Evolutionary conservation across 116 monocot species (phyloP).

Genomic region (Cymodocea nodosa): DNA sequence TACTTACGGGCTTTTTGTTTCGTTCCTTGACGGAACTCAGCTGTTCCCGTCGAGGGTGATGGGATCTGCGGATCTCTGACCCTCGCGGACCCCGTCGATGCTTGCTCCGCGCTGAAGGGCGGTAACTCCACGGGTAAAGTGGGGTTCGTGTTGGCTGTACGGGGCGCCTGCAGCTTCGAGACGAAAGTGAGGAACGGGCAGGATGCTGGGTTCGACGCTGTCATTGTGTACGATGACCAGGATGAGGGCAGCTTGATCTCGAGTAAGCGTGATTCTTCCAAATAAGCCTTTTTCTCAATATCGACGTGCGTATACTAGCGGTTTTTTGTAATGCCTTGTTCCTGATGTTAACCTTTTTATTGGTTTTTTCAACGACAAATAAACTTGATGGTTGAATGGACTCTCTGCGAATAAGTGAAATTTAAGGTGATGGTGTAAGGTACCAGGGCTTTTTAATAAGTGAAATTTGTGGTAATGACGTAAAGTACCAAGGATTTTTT

Average conservation of each 20-base stretch:
- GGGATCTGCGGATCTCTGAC: slow-evolving; percentile 56
- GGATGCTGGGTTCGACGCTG: slow-evolving; percentile 35
- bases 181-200: slow-evolving; percentile 57
- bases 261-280: slow-evolving; percentile 20
- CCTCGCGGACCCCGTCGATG: slow-evolving; percentile 35
- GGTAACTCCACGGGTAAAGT: slow-evolving; percentile 1
- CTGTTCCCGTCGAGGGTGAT: slow-evolving; percentile 23
- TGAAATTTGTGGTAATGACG: no score
- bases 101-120: slow-evolving; percentile 21
- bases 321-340: no score
- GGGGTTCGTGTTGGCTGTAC: slow-evolving; percentile 35
- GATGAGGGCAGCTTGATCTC: slow-evolving; percentile 51
- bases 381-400: no score
- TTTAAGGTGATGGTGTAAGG: no score
- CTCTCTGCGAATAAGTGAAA: no score
- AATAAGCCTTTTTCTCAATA: not conserved
- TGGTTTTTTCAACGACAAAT: no score
- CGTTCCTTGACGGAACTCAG: slow-evolving; percentile 11
- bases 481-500: no score
- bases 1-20: not conserved
- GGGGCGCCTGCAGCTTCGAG: slow-evolving; percentile 62
- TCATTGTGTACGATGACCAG: slow-evolving; percentile 50
- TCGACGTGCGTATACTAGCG: not conserved
- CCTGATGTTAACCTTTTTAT: no score
- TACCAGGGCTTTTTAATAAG: no score